Percentiles rank a stretch among this genome's conserved stretches.
phyloP scores from a whole-genome alignment of 208 protist genomes.

The Leishmania braziliensis region DNA sequence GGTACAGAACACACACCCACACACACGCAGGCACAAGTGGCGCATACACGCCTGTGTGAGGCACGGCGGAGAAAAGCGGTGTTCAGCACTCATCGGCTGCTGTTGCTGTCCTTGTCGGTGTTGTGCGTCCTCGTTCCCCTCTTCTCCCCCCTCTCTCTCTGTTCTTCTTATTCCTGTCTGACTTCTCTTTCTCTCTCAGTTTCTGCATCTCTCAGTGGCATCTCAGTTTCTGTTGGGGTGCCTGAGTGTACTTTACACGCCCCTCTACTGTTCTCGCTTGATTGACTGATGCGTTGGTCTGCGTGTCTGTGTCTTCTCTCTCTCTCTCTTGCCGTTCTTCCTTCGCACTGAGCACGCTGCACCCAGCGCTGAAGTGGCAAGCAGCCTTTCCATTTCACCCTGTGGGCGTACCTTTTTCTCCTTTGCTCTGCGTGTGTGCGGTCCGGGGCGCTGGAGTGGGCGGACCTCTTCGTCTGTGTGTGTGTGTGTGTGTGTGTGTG shows the following conservation, averaged over 20 bases:
- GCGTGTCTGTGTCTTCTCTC: neutral
- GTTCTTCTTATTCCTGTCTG: conserved; percentile 10
- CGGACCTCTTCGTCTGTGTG: neutral
- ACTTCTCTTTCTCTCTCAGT: neutral
- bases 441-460: neutral
- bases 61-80: neutral
- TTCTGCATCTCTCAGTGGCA: neutral
- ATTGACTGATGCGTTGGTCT: neutral
- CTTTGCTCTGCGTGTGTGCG: neutral
- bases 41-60: neutral
- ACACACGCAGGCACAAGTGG: neutral
- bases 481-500: neutral
- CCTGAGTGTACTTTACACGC: neutral
- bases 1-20: too few species aligned
- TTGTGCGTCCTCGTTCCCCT: neutral
- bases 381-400: neutral
- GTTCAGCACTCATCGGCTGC: neutral
- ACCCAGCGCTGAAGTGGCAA: neutral
- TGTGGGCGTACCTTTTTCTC: neutral
- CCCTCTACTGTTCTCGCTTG: too few species aligned
- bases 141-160: neutral
- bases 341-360: neutral
- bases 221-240: neutral
- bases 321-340: neutral
- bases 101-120: neutral